These are phyloP conservation scores for Fusarium devonianum DNA, from an alignment of 2,329 filamentous ascomycete species.

Conservation along the genomic window DNA sequence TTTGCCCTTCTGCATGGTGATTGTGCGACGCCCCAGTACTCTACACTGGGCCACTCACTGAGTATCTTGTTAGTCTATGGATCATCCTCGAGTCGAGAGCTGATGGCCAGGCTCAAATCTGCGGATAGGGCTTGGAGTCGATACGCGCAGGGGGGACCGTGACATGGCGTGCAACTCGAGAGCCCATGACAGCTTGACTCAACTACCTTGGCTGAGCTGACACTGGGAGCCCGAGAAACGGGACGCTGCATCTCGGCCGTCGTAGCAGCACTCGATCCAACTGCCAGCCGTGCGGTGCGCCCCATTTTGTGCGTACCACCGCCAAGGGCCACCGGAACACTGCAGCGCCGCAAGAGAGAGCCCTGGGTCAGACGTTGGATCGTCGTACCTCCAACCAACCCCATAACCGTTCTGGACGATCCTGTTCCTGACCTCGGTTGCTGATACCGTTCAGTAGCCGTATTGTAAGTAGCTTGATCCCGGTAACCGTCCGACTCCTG, in stretches of 20 bases:
- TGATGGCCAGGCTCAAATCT: background rate
- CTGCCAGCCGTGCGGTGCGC: conserved; percentile 15
- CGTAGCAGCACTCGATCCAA: conserved; percentile 16
- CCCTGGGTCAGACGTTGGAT: conserved; percentile 12
- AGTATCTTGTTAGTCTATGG: background rate
- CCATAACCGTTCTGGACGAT: background rate
- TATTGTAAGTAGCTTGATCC: too few species aligned
- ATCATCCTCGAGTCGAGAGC: background rate
- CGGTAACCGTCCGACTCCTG: background rate
- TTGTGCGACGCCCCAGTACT: conserved; percentile 19
- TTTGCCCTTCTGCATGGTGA: background rate
- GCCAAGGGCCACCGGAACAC: conserved; percentile 12
- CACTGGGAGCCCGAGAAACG: conserved; percentile 12
- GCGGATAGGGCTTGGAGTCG: conserved; percentile 2
- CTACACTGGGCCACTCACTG: conserved; percentile 2
- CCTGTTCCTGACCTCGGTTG: background rate
- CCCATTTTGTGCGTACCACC: conserved; percentile 2
- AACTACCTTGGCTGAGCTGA: background rate
- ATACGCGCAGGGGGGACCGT: conserved; percentile 7
- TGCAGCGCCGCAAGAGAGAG: conserved; percentile 25
- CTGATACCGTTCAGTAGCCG: too few species aligned
- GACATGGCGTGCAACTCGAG: conserved; percentile 6
- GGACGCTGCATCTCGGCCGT: conserved; percentile 15
- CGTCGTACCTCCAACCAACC: background rate
- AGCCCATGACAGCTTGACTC: conserved; percentile 4